A percentile compares a stretch with the other conserved stretches of the same genome.
Conservation (phyloP, 495 filamentous ascomycete species). For the Chaetomium tenue region DNA sequence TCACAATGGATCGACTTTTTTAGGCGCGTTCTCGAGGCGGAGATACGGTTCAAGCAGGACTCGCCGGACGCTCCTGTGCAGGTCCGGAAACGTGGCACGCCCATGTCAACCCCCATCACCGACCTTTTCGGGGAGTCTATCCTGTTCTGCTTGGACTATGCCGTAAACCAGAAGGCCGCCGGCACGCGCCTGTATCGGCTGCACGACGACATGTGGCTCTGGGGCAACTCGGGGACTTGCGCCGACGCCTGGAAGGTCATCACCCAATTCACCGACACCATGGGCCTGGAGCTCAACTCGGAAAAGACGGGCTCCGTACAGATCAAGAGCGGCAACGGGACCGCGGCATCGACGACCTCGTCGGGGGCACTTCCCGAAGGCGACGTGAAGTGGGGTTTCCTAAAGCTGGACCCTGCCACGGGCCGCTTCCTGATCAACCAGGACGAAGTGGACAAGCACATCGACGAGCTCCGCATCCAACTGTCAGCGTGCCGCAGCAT, state of each 20-base stretch:
- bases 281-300: slow-evolving; percentile 60
- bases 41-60: slow-evolving; percentile 51
- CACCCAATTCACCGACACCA: slow-evolving; percentile 50
- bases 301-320: slow-evolving; percentile 59
- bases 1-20: slow-evolving; percentile 64
- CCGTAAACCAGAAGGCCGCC: slow-evolving; percentile 58
- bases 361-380: slow-evolving; percentile 50
- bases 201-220: slow-evolving; percentile 72
- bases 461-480: slow-evolving; percentile 57
- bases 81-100: slow-evolving; percentile 56
- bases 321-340: slow-evolving; percentile 26
- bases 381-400: slow-evolving; percentile 62
- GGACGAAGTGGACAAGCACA: slow-evolving; percentile 58
- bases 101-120: slow-evolving; percentile 56
- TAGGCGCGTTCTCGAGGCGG: slow-evolving; percentile 56
- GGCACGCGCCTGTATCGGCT: slow-evolving; percentile 59
- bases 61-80: slow-evolving; percentile 31
- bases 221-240: slow-evolving; percentile 56
- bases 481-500: slow-evolving; percentile 54
- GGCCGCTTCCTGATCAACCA: slow-evolving; percentile 62
- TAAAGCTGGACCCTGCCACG: slow-evolving; percentile 53
- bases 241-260: slow-evolving; percentile 58
- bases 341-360: slow-evolving; percentile 17
- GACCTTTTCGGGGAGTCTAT: slow-evolving; percentile 60
- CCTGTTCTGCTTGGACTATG: slow-evolving; percentile 65